Evolutionary conservation across 2,329 filamentous ascomycete species (phyloP).

Genomic region (Cladosporium sp.): DNA sequence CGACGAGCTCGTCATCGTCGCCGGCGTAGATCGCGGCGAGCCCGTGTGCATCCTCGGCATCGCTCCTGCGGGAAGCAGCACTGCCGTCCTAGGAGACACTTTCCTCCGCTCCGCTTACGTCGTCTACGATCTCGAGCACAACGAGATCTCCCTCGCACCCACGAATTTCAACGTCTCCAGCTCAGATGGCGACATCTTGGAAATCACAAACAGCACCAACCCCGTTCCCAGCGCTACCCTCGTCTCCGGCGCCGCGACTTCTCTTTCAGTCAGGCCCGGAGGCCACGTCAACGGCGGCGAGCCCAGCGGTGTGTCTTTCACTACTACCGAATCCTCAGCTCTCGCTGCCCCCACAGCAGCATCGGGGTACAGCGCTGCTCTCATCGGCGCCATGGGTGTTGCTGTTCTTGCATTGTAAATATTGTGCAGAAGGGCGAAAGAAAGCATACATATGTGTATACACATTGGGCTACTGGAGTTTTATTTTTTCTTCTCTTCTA

Average conservation of each 20-base stretch:
- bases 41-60: constrained; percentile 50
- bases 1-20: constrained; percentile 53
- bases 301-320: background rate
- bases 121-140: constrained; percentile 58
- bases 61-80: constrained; percentile 44
- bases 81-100: constrained; percentile 56
- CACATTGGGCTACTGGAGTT: background rate
- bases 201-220: constrained; percentile 49
- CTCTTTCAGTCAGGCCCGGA: constrained; percentile 39
- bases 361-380: constrained; percentile 23
- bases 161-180: constrained; percentile 56
- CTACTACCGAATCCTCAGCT: constrained; percentile 16
- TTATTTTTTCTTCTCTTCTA: background rate
- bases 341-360: constrained; percentile 24
- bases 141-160: constrained; percentile 58
- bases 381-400: constrained; percentile 25
- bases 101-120: constrained; percentile 61
- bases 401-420: constrained; percentile 25
- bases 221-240: constrained; percentile 49
- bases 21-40: constrained; percentile 38
- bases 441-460: background rate
- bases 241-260: constrained; percentile 50
- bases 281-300: constrained; percentile 34
- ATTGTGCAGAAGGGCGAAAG: background rate
- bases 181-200: constrained; percentile 44